phyloP scores from a whole-genome alignment of 768 basidiomycete species.

The Hygrocybe coccinea region DNA sequence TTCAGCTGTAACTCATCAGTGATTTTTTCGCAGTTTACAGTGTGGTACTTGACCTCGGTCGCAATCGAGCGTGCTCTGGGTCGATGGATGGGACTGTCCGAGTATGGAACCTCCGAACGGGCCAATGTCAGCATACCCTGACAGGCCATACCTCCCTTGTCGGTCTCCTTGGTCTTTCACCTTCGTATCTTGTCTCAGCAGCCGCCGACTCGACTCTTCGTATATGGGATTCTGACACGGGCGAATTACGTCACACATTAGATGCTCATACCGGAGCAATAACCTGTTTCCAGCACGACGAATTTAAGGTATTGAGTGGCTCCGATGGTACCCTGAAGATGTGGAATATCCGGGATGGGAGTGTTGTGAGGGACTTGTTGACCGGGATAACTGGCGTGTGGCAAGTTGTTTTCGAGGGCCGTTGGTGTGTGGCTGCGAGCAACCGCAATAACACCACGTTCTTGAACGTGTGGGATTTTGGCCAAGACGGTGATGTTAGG shows the following conservation, averaged over 20 bases:
- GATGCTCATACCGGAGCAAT: slow-evolving; percentile 95
- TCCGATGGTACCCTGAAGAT: slow-evolving; percentile 95
- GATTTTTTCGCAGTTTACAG: slow-evolving; percentile 92
- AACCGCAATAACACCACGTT: slow-evolving; percentile 72
- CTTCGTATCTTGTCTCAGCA: slow-evolving; percentile 88
- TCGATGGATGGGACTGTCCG: slow-evolving; percentile 98
- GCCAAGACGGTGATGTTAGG: slow-evolving; percentile 68
- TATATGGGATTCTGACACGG: slow-evolving; percentile 87
- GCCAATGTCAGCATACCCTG: slow-evolving; percentile 72
- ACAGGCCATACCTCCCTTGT: slow-evolving; percentile 94
- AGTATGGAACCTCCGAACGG: slow-evolving; percentile 84
- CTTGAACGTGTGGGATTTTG: slow-evolving; percentile 90
- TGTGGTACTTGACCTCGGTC: slow-evolving; percentile 81
- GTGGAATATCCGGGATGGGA: slow-evolving; percentile 92
- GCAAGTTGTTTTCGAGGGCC: slow-evolving; percentile 93
- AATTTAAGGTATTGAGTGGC: slow-evolving; percentile 93
- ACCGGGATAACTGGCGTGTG: slow-evolving; percentile 94
- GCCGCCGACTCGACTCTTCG: slow-evolving; percentile 94
- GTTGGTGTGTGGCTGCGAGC: slow-evolving; percentile 93
- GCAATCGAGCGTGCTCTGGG: slow-evolving; percentile 90
- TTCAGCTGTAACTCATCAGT: too few species aligned
- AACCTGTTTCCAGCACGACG: slow-evolving; percentile 98
- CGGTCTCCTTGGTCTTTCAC: slow-evolving; percentile 83
- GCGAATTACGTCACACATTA: slow-evolving; percentile 74
- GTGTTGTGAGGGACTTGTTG: slow-evolving; percentile 79